Evolutionary conservation across 768 basidiomycete genomes (phyloP).

Genomic region (Lactarius sanguifluus): DNA sequence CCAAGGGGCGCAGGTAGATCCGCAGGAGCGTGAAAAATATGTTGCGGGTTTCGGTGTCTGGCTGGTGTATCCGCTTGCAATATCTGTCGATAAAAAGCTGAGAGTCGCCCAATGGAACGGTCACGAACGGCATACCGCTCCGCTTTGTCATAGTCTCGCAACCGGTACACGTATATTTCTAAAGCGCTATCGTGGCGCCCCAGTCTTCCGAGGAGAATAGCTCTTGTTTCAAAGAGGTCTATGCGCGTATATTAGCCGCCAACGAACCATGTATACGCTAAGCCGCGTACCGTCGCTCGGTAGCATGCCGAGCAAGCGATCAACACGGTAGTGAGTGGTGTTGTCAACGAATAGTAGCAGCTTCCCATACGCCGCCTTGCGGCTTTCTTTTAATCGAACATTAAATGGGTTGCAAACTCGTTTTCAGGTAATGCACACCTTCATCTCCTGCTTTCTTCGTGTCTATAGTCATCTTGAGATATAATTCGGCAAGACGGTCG

Average conservation of each 20-base stretch:
- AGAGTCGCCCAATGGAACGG: not conserved
- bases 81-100: constrained; percentile 52
- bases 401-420: constrained; percentile 19
- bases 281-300: constrained; percentile 66
- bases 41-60: constrained; percentile 50
- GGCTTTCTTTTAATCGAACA: constrained; percentile 41
- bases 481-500: constrained; percentile 86
- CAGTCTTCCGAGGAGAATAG: constrained; percentile 84
- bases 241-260: constrained; percentile 11
- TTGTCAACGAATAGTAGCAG: constrained; percentile 74
- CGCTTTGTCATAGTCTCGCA: constrained; percentile 81
- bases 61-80: constrained; percentile 78
- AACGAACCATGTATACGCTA: not conserved
- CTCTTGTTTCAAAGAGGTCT: constrained; percentile 91
- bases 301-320: constrained; percentile 79
- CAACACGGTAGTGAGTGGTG: constrained; percentile 68
- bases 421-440: constrained; percentile 39
- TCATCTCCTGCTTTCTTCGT: constrained; percentile 61
- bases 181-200: constrained; percentile 92
- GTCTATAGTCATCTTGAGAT: constrained; percentile 64
- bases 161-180: constrained; percentile 89
- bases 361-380: constrained; percentile 57
- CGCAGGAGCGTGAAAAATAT: constrained; percentile 85
- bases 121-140: constrained; percentile 64
- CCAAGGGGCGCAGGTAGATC: constrained; percentile 79